Evolutionary conservation across 805 yeast species (phyloP).

Genomic region (Lipomyces japonicus): DNA sequence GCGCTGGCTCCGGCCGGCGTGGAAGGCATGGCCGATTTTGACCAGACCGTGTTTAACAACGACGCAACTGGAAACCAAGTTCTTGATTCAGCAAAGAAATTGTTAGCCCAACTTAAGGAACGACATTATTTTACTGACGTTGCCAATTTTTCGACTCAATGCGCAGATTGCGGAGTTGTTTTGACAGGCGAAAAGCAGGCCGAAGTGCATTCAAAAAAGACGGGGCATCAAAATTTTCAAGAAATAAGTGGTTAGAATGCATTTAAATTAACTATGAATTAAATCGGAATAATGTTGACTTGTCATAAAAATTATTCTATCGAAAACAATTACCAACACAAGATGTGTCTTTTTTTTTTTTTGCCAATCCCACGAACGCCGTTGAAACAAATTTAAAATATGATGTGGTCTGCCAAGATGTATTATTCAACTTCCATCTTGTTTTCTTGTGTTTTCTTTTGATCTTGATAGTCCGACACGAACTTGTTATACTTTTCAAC

Average conservation of each 20-base stretch:
- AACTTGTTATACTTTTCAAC: constrained; percentile 55
- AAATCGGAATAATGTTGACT: no score
- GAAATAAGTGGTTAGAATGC: neutral
- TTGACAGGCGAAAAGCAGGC: constrained; percentile 65
- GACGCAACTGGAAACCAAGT: constrained; percentile 39
- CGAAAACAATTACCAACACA: no score
- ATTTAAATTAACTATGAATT: no score
- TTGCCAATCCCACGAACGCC: neutral
- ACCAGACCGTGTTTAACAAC: constrained; percentile 44
- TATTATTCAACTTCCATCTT: constrained; percentile 7
- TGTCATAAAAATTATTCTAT: no score
- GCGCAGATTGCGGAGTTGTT: constrained; percentile 51
- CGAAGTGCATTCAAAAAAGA: constrained; percentile 56
- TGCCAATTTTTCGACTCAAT: constrained; percentile 52
- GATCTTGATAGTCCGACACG: constrained; percentile 52
- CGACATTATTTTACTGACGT: constrained; percentile 65
- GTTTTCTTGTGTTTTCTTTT: constrained; percentile 47
- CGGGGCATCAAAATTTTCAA: constrained; percentile 61
- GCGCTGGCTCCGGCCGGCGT: constrained; percentile 40
- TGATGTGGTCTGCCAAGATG: neutral
- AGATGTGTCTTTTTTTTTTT: no score
- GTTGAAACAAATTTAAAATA: neutral
- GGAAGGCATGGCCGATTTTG: constrained; percentile 36
- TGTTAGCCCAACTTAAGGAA: constrained; percentile 47
- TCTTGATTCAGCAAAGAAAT: constrained; percentile 39